Evolutionary conservation across 2,329 filamentous ascomycete genomes (phyloP).

Genomic region (Pestalotiopsis sp.): DNA sequence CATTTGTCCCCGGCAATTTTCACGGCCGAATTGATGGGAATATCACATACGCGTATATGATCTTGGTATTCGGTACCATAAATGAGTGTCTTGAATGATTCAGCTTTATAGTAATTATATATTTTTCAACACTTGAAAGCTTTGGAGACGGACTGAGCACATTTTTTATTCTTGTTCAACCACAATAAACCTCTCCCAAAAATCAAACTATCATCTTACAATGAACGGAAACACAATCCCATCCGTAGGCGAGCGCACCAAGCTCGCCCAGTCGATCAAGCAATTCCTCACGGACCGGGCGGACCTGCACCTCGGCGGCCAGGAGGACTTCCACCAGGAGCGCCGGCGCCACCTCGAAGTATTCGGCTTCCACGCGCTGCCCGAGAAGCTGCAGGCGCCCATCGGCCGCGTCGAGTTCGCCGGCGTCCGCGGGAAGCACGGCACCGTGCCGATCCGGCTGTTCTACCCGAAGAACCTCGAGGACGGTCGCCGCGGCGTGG

Average conservation of each 20-base stretch:
- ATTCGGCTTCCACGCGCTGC: slow-evolving; percentile 33
- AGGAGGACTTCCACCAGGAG: slow-evolving; percentile 17
- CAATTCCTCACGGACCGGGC: slow-evolving; percentile 13
- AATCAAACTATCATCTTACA: background rate
- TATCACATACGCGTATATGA: no score
- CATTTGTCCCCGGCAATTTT: background rate
- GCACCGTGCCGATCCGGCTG: slow-evolving; percentile 35
- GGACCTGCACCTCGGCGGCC: slow-evolving; percentile 15
- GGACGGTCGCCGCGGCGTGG: slow-evolving; percentile 12
- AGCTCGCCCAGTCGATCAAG: slow-evolving; percentile 13
- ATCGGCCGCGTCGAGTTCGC: slow-evolving; percentile 35
- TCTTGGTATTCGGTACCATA: no score
- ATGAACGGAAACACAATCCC: background rate
- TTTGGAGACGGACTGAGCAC: no score
- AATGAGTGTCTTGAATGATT: no score
- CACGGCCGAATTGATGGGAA: background rate
- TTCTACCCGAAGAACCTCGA: slow-evolving; percentile 29
- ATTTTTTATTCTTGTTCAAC: no score
- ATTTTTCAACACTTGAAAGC: no score
- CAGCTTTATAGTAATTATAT: no score
- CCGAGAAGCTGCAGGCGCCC: slow-evolving; percentile 23
- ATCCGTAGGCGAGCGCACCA: background rate
- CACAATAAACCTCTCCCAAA: background rate
- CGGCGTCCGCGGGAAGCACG: slow-evolving; percentile 32
- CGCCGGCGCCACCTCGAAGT: slow-evolving; percentile 23